Base-by-base conservation (phyloP, 345 rosid genomes). In the Garcia nutans region DNA sequence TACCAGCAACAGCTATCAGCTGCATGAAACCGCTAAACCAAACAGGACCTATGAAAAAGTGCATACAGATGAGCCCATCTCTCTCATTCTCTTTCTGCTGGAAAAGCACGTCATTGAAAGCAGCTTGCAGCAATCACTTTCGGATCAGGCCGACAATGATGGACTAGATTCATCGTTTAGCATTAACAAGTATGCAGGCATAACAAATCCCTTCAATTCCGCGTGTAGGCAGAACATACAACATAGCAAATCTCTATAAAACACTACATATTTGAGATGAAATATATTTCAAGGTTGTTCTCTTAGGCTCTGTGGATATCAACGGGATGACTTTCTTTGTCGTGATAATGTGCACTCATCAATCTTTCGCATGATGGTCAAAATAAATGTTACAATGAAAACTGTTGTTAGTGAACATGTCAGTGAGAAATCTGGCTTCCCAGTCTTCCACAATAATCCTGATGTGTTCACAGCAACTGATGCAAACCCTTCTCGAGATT, bases 401-500 rank as follows among this genome's bases (percentile, higher is more conserved):
- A 75, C 71, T 58, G 83, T 69, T 69, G 84, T 61, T 22, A 83
- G 47, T 20, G 88, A 72, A 50, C 84, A n/a, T 58, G 71, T 47
- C 28, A 74, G 55, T 0, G 85, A 70, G 55, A 79, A 75, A 63
- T 81, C 84, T 45, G 88, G 76, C 74, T 76, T 86, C 71, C 73
- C 73, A 70, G 49, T 52, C 5, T 70, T 76, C 82, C 76, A 68
- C 61, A 74, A 70, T 22, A 82, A 64, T 49, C 76, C 47, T 65
- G 90, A 72, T 28, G 86, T 68, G 63, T 59, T 80, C 72, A 85
- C 44, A 55, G 82, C 81, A 64, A 86, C 59, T 10, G 97, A 85
- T 55, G 97, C 93, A 71, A 91, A 91, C 82, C 89, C 76, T 52
- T 90, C 88, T 74, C 76, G 71, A 49, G 97, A 82, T 58, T 81